Evolutionary conservation across 1,284 basidiomycete genomes (phyloP), one percentile per base, ranked within the genome.

Genomic region (Earliella scabrosa): DNA sequence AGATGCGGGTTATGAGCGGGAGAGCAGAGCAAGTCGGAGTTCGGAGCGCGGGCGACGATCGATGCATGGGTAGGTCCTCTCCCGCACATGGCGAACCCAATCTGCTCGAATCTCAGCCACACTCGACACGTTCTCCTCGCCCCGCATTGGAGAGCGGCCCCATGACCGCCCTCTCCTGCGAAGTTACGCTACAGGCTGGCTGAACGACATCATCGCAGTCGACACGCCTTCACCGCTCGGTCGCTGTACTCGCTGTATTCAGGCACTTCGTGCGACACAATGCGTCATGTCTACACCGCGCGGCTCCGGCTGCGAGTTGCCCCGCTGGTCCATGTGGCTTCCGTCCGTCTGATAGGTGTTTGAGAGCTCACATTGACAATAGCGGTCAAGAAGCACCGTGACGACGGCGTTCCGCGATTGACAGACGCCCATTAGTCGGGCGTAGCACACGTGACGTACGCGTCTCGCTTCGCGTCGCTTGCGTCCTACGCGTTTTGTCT

Each of bases 41-140:
- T 27, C 41, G 47, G 45, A 24, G 34, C 38, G 29, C 6, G 29
- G 45, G 31, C 20, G 47, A 49, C 49, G 21, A 53, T 53, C 52
- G 45, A 53, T 47, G 45, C 45, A 47, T 3, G 27, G 45, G 26
- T 7, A 27, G 23, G 9, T 5, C 45, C 26, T 20, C 13, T 14
- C 10, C 4, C 18, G 14, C 20, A n/a, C 18, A 31, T 18, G 14
- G 29, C 14, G 31, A 54, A 48, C 39, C 31, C 52, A 54, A 54
- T 54, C 52, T 54, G 45, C 39, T 29, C 38, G 44, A 35, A 54
- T 50, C 48, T 50, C 53, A 36, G 45, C 52, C 52, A 53, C 52
- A 31, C 7, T 13, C 6, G 6, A 13, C 29, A 31, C 29, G 29
- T 13, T 31, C 6, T 13, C 29, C 6, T 7, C 13, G 29, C 29